A percentile compares a stretch with the other conserved stretches of the same genome.
Evolutionary conservation across 495 filamentous ascomycete genomes (phyloP).

Genomic region (Xylaria telfairii): DNA sequence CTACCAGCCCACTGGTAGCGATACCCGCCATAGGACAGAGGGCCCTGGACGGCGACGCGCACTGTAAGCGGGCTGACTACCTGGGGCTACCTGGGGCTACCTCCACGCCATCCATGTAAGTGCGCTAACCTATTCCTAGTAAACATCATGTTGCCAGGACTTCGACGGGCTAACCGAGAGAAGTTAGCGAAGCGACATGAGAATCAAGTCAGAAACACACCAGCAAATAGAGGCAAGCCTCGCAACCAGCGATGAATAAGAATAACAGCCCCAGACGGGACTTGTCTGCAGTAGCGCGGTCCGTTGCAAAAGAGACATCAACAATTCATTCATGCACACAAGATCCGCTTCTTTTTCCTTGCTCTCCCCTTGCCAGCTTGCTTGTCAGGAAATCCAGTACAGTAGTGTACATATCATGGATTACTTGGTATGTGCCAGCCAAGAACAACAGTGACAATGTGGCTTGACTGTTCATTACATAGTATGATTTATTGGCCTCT

Average conservation of each 20-base stretch:
- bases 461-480: conserved; percentile 8
- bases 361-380: not conserved
- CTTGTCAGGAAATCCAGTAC: not conserved
- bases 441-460: not conserved
- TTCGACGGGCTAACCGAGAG: not conserved
- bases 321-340: not conserved
- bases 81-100: not conserved
- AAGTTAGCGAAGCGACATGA: conserved; percentile 4
- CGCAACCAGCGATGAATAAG: conserved; percentile 23
- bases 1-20: conserved; percentile 9
- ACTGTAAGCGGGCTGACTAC: conserved; percentile 13
- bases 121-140: too few species aligned
- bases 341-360: not conserved
- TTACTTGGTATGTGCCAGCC: too few species aligned
- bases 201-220: conserved; percentile 16
- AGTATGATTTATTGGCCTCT: not conserved
- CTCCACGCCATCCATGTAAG: not conserved
- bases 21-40: not conserved
- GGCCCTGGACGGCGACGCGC: not conserved
- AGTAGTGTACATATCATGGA: too few species aligned
- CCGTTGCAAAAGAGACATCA: not conserved
- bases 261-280: not conserved
- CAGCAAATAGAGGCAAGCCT: conserved; percentile 22
- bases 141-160: too few species aligned
- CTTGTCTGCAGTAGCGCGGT: not conserved